Evolutionary conservation across 129 eudicot species (phyloP), one percentile per base, ranked within the genome.

Genomic region (Flaveria linearis): DNA sequence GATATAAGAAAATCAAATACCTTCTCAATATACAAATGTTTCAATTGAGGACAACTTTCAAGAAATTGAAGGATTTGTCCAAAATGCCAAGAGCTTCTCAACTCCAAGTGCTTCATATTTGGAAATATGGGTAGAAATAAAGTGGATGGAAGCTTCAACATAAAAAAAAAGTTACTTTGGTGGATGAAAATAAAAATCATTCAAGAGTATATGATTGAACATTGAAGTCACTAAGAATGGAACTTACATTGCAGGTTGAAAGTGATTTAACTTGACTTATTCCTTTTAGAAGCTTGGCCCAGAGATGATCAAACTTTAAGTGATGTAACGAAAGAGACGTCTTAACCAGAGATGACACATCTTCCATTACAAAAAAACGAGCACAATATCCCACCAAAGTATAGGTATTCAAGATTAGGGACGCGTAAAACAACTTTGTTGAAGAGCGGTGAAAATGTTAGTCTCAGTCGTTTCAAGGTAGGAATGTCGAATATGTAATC

Each of bases 321-420:
- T 49, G 7, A 67, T 16, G 18, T 36, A 18, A 25, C 3, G 68
- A 51, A n/a, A 51, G 20, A 14, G 20, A 11, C 39, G 72, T 68
- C 58, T 51, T n/a, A 9, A 72, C 55, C 20, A 66, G 9, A 18
- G 75, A 66, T 2, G 83, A 26, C 33, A 73, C 58, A 23, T 73
- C 66, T 72, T 57, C 69, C 51, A 42, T 65, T 9, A 73, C 68
- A 51, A 72, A 63, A n/a, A 22, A 7, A 4, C 6, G 67, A 66
- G 68, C 11, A 22, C 22, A 43, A 65, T 0, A 3, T 0, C 2
- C 78, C 74, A 51, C 20, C 68, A 65, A 65, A 10, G 51, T 20
- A 46, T 2, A 80, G 60, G 61, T 51, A 41, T 30, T 80, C 78
- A 72, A 80, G 83, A 52, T 65, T 73, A 63, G 69, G 83, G 50